A percentile compares a stretch with the other conserved stretches of the same genome.
Conservation (phyloP, 352 stramenopile species). For the Phytophthora pseudosyringae region DNA sequence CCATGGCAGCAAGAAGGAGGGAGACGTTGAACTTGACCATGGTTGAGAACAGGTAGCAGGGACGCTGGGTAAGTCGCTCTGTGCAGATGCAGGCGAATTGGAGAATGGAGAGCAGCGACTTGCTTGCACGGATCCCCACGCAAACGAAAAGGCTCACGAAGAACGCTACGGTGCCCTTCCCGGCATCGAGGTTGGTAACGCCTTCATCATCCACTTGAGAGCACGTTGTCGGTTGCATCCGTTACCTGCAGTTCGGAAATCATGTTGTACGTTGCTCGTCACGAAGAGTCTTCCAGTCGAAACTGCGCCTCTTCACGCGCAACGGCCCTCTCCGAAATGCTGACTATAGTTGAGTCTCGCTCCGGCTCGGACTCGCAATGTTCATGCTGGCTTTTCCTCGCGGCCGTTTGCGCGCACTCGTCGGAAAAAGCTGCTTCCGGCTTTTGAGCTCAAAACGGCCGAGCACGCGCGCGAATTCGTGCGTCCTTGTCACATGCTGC, state of each 20-base stretch:
- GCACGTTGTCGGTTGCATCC: slow-evolving; percentile 9
- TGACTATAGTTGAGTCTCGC: no score
- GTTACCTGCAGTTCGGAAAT: not conserved
- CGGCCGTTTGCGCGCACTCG: not conserved
- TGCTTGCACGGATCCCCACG: not conserved
- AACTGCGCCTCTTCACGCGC: not conserved
- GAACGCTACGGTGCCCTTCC: slow-evolving; percentile 3
- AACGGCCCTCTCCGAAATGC: slow-evolving; percentile 1
- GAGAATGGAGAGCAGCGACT: slow-evolving; percentile 24
- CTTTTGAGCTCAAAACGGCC: slow-evolving; percentile 6
- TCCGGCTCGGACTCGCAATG: not conserved
- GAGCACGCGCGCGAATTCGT: slow-evolving; percentile 2
- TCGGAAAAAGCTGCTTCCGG: not conserved
- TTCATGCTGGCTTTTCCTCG: not conserved
- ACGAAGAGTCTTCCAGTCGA: slow-evolving; percentile 2
- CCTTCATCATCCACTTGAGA: no score
- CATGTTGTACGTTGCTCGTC: not conserved
- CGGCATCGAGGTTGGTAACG: not conserved
- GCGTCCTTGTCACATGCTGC: slow-evolving; percentile 3
- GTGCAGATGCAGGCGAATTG: slow-evolving; percentile 38
- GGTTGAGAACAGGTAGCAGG: slow-evolving; percentile 17
- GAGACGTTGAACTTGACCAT: slow-evolving; percentile 51
- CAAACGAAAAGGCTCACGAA: not conserved
- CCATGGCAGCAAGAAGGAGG: slow-evolving; percentile 30
- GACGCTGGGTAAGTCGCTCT: slow-evolving; percentile 32